phyloP scores from a whole-genome alignment of 2,329 filamentous ascomycete genomes.

The Tolypocladium nubicola region DNA sequence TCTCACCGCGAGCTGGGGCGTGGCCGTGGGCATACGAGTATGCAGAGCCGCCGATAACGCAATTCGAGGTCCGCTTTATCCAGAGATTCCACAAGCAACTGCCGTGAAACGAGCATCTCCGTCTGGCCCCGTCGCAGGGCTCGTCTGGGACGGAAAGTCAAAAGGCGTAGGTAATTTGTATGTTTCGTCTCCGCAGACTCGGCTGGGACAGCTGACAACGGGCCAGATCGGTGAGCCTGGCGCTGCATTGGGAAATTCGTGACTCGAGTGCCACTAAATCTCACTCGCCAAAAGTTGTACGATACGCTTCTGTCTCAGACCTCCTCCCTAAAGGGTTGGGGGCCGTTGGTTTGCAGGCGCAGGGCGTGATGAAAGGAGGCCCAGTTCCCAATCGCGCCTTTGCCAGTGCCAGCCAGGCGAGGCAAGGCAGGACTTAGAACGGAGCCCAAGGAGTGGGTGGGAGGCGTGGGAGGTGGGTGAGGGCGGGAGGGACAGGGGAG shows the following conservation, averaged over 20 bases:
- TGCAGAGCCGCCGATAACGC: neutral
- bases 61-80: neutral
- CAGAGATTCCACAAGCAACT: neutral
- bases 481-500: no score
- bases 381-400: neutral
- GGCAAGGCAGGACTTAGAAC: neutral
- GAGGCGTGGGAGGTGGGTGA: no score
- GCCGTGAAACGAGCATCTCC: neutral
- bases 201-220: neutral
- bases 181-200: neutral
- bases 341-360: neutral
- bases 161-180: neutral
- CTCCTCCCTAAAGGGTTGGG: neutral
- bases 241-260: neutral
- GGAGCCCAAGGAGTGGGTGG: neutral
- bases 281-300: neutral
- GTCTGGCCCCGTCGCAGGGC: neutral
- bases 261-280: neutral
- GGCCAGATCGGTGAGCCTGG: neutral
- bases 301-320: neutral
- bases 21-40: neutral
- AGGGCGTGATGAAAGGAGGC: neutral
- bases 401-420: neutral
- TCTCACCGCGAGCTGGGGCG: neutral
- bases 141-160: neutral